Evolutionary conservation across 2,329 filamentous ascomycete species (phyloP), one percentile per base, ranked within the genome.

Genomic region (Chaetomiaceae sp.): DNA sequence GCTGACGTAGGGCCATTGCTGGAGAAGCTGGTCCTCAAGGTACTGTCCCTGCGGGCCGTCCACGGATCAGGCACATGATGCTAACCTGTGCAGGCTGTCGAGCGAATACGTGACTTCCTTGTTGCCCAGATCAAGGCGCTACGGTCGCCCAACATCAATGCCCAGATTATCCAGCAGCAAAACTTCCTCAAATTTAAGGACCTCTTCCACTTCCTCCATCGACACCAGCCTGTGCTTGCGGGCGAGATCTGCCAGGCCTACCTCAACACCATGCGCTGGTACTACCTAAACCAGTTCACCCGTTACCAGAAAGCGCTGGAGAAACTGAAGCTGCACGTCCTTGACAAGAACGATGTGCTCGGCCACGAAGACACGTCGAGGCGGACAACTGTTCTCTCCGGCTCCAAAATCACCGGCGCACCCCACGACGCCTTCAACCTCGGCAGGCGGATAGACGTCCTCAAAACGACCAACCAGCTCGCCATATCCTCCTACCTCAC

Each of bases 201-300:
- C 31, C 75, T 96, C 0, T 99, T 86, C 70, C 79, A 82, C 6
- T 99, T 97, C 66, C 77, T 99, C 29, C 84, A 89, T 55, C 85
- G 82, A 62, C 87, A 92, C 60, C 91, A 97, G 64, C 76, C 87
- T 1, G 78, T 82, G n/a, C 81, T 99, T 6, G 90, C 89, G 8
- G 86, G 91, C 49, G 89, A 99, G 69, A 95, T 99, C 60, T 85
- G 85, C 8, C 87, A 90, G 67, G 94, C 95, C 3, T 99, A 99
- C 65, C 86, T 95, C 74, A 96, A 96, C 68, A 99, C 95, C 0
- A 99, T 99, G 90, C 84, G 91, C 49, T 99, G 94, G 94, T 99
- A 99, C 66, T 97, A 97, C 67, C 73, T 87, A 49, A 94, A 88
- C 60, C 89, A 96, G 68, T 99, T 99, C 66, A 84, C 82, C 3